A percentile compares a stretch with the other conserved stretches of the same genome.
Conservation (phyloP, 1,284 basidiomycete genomes). For the Termitomyces sp. region DNA sequence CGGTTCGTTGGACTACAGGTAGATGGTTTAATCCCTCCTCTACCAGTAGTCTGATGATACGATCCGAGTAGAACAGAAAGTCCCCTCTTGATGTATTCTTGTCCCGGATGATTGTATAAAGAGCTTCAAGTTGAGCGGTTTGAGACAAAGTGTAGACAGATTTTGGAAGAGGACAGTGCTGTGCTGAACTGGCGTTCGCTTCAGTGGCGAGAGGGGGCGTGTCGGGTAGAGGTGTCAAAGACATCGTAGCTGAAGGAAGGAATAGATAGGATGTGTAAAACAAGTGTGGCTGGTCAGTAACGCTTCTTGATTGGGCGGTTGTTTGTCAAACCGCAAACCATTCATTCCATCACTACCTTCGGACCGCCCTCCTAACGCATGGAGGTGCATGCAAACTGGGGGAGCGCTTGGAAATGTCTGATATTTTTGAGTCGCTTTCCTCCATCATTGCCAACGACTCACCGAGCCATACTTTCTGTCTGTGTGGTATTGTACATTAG, state of each 20-base stretch:
- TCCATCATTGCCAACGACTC: too few relatives aligned
- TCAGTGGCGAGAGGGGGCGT: slow-evolving; percentile 22
- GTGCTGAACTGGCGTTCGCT: slow-evolving; percentile 25
- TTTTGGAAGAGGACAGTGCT: slow-evolving; percentile 49
- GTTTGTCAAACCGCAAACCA: too few relatives aligned
- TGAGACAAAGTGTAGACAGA: slow-evolving; percentile 84
- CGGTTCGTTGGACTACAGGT: slow-evolving; percentile 82
- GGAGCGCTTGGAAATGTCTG: too few relatives aligned
- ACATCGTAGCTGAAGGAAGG: slow-evolving; percentile 12
- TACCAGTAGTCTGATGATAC: slow-evolving; percentile 71
- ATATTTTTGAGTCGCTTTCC: too few relatives aligned
- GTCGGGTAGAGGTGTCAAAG: slow-evolving; percentile 13
- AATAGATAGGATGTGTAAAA: too few relatives aligned
- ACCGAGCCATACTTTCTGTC: too few relatives aligned
- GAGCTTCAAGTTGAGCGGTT: slow-evolving; percentile 89
- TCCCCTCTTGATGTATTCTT: slow-evolving; percentile 85
- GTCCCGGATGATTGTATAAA: slow-evolving; percentile 94
- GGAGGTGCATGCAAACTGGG: too few relatives aligned
- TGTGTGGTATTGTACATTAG: too few relatives aligned
- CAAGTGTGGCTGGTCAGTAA: too few relatives aligned
- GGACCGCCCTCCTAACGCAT: too few relatives aligned
- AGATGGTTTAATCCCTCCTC: slow-evolving; percentile 95
- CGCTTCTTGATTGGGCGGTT: too few relatives aligned
- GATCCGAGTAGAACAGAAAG: slow-evolving; percentile 93
- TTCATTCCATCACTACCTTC: too few relatives aligned